These are phyloP conservation scores for Starmerella sp. DNA, from an alignment of 805 yeast genomes.

Conservation along the genomic window DNA sequence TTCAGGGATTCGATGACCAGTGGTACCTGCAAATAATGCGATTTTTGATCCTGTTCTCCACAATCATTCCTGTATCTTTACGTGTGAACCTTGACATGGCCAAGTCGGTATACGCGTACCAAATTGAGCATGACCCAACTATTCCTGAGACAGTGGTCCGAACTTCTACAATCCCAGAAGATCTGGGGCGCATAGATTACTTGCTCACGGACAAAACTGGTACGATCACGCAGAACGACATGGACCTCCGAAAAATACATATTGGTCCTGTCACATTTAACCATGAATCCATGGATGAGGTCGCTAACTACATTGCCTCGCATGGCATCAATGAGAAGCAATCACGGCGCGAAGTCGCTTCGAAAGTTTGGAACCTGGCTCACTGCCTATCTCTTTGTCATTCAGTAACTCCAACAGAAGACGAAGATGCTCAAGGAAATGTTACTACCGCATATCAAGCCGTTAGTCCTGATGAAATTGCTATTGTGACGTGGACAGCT, in stretches of 20 bases:
- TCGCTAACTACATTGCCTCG: constrained; percentile 47
- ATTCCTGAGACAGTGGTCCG: constrained; percentile 86
- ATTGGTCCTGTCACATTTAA: constrained; percentile 88
- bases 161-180: constrained; percentile 96
- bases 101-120: constrained; percentile 89
- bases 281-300: constrained; percentile 84
- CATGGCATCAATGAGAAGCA: constrained; percentile 15
- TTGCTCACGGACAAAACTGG: constrained; percentile 91
- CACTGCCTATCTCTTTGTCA: constrained; percentile 87
- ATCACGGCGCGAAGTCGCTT: constrained; percentile 52
- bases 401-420: constrained; percentile 86
- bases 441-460: constrained; percentile 62
- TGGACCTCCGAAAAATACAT: constrained; percentile 90
- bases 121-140: constrained; percentile 74
- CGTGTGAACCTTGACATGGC: constrained; percentile 93
- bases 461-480: constrained; percentile 97
- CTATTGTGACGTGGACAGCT: constrained; percentile 88
- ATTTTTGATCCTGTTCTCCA: constrained; percentile 80
- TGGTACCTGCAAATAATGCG: constrained; percentile 92
- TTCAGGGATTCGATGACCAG: constrained; percentile 53
- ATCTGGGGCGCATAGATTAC: constrained; percentile 90
- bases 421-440: constrained; percentile 26
- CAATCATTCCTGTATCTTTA: constrained; percentile 91
- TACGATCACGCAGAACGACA: constrained; percentile 92
- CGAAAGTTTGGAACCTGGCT: constrained; percentile 68